Evolutionary conservation across 176 grass and related monocot species (phyloP).

Genomic region (Poa annua): DNA sequence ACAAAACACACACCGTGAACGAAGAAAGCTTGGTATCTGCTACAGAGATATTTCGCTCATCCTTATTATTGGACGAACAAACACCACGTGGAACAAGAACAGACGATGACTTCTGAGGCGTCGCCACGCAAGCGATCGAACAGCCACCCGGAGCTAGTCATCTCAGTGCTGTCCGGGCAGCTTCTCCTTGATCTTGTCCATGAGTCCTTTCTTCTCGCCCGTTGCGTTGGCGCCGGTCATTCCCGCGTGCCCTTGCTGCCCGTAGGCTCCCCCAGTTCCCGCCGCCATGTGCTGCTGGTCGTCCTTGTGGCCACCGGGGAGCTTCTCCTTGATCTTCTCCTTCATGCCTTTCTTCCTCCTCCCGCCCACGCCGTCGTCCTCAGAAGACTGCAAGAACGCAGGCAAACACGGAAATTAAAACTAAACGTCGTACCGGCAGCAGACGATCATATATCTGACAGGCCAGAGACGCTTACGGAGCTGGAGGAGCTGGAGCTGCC

Average conservation of each 20-base stretch:
- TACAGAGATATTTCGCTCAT: background rate
- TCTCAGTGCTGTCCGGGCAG: slow-evolving; percentile 32
- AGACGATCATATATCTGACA: too few relatives aligned
- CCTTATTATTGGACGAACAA: background rate
- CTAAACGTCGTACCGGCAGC: background rate
- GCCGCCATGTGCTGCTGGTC: slow-evolving; percentile 20
- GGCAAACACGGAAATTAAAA: background rate
- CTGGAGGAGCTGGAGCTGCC: slow-evolving; percentile 68
- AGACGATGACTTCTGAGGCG: background rate
- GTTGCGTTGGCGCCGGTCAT: background rate
- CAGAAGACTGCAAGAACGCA: slow-evolving; percentile 27
- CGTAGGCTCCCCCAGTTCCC: slow-evolving; percentile 9
- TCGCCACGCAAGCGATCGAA: background rate
- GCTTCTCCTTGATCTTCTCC: slow-evolving; percentile 82
- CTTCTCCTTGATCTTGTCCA: slow-evolving; percentile 38
- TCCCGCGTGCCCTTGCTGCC: slow-evolving; percentile 24
- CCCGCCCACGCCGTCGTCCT: slow-evolving; percentile 69
- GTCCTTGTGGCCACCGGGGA: slow-evolving; percentile 42
- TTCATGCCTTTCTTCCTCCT: slow-evolving; percentile 71
- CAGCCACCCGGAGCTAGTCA: background rate
- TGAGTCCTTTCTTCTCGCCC: slow-evolving; percentile 25
- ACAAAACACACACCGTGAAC: background rate
- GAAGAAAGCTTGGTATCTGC: background rate
- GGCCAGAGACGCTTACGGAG: slow-evolving; percentile 40
- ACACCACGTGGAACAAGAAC: background rate